These are phyloP conservation scores for Gastrodia elata DNA, from an alignment of 106 monocot genomes.

Conservation along the genomic window DNA sequence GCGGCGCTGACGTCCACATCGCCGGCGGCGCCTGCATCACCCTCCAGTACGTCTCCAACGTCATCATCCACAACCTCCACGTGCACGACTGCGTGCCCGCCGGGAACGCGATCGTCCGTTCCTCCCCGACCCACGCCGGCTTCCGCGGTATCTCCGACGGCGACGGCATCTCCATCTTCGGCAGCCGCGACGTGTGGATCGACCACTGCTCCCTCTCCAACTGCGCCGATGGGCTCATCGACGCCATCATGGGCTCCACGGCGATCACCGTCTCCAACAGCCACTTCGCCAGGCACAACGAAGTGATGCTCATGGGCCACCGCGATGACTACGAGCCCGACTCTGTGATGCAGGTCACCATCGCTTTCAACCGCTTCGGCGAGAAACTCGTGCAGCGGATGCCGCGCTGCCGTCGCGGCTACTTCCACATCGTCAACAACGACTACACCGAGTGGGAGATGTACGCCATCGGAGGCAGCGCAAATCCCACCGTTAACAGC, in stretches of 20 bases:
- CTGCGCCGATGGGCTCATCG: conserved; percentile 70
- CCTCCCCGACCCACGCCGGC: conserved; percentile 43
- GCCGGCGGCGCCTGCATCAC: conserved; percentile 55
- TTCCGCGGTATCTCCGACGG: conserved; percentile 41
- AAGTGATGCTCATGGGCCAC: conserved; percentile 68
- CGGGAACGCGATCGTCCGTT: conserved; percentile 30
- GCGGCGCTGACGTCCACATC: conserved; percentile 32
- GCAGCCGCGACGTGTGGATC: conserved; percentile 40
- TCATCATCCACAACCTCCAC: conserved; percentile 66
- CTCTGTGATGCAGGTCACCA: conserved; percentile 47
- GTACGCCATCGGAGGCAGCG: conserved; percentile 78
- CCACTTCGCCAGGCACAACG: conserved; percentile 53
- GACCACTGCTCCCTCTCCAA: conserved; percentile 55
- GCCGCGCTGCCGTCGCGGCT: conserved; percentile 50
- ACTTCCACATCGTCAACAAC: conserved; percentile 70
- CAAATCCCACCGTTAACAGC: conserved; percentile 58
- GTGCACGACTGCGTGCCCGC: conserved; percentile 61
- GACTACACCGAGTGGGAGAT: conserved; percentile 66
- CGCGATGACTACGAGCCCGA: conserved; percentile 43
- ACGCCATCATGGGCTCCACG: conserved; percentile 65
- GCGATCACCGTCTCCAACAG: conserved; percentile 61
- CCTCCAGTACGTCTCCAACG: conserved; percentile 43
- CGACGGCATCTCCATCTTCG: conserved; percentile 55
- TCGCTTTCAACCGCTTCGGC: conserved; percentile 65
- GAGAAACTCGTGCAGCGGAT: conserved; percentile 51